Evolutionary conservation across 257 asterid genomes (phyloP).

Genomic region (Capsicum baccatum): DNA sequence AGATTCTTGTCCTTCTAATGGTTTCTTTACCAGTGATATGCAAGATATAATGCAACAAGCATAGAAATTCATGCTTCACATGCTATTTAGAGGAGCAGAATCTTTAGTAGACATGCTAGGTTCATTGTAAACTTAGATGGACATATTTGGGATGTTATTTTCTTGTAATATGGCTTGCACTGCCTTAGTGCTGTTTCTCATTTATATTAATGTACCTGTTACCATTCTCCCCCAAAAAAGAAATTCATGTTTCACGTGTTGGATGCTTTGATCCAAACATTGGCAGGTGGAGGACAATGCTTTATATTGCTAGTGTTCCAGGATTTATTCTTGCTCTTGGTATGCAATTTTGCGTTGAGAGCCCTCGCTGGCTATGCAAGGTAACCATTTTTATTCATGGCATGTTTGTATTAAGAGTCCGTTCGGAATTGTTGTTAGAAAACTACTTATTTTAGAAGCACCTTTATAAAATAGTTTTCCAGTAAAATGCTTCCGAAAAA

Average conservation of each 20-base stretch:
- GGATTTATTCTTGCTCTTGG: slow-evolving; percentile 75
- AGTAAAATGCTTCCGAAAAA: no score
- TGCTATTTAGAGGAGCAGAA: not conserved
- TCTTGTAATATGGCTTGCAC: not conserved
- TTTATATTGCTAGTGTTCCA: slow-evolving; percentile 70
- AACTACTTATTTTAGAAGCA: no score
- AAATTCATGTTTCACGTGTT: not conserved
- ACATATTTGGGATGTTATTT: not conserved
- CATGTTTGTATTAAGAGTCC: not conserved
- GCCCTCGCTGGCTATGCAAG: slow-evolving; percentile 97
- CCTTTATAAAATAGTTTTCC: no score
- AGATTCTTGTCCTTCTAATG: slow-evolving; percentile 8
- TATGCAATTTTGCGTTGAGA: slow-evolving; percentile 85
- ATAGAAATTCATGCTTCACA: slow-evolving; percentile 1
- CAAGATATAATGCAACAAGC: slow-evolving; percentile 13
- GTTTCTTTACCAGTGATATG: not conserved
- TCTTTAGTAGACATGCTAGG: not conserved
- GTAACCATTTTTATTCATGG: slow-evolving; percentile 45
- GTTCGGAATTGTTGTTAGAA: no score
- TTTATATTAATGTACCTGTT: not conserved
- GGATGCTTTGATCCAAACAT: slow-evolving; percentile 3
- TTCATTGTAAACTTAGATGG: not conserved
- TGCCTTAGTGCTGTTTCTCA: not conserved
- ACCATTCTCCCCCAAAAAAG: not conserved
- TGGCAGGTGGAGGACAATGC: slow-evolving; percentile 84